Percentiles rank a stretch among this genome's conserved stretches.
These are phyloP conservation scores for Saprolegnia diclina DNA, from an alignment of 352 stramenopile genomes.

Conservation along the genomic window DNA sequence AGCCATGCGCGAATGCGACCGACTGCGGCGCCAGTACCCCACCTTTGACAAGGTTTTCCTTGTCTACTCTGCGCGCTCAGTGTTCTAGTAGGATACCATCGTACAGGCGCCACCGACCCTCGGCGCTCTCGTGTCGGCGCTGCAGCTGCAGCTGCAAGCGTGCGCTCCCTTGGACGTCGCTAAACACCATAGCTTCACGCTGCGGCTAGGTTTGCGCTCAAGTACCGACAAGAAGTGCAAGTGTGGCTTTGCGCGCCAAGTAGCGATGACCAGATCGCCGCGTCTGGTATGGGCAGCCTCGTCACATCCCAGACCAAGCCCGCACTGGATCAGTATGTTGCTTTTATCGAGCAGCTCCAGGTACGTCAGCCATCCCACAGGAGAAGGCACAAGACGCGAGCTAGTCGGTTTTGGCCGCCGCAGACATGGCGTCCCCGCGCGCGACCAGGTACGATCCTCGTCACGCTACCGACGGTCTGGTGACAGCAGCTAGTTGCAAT, in stretches of 20 bases:
- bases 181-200: no score
- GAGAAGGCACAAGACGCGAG: no score
- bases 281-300: background rate
- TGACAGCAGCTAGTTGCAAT: no score
- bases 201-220: constrained; percentile 6
- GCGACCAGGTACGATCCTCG: no score
- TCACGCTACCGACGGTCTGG: no score
- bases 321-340: background rate
- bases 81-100: background rate
- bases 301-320: background rate
- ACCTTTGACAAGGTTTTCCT: background rate
- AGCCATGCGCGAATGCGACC: background rate
- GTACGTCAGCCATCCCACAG: background rate
- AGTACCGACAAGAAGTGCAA: constrained; percentile 7
- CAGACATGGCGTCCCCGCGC: background rate
- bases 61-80: no score
- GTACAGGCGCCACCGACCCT: background rate
- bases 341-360: background rate
- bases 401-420: background rate
- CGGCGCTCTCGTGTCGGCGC: background rate
- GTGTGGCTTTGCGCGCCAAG: background rate
- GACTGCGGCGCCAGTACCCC: background rate
- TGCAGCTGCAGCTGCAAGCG: background rate
- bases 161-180: background rate
- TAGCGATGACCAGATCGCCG: background rate